Evolutionary conservation across 768 basidiomycete genomes (phyloP).

Genomic region (Xerocomellus chrysenteron): DNA sequence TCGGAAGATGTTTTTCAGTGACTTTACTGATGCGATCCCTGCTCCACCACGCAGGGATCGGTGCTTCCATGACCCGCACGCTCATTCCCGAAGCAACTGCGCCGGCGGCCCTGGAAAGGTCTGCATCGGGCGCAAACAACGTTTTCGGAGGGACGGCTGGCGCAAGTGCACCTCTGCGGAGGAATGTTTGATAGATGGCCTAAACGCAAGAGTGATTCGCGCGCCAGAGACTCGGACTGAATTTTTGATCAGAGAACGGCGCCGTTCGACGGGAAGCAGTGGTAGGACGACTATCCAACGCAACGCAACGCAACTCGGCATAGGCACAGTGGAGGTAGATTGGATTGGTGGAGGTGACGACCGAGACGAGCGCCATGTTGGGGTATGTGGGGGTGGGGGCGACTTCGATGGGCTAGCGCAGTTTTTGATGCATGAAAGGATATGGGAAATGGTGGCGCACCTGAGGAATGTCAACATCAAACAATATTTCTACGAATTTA

Average conservation of each 20-base stretch:
- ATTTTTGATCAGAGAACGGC: conserved; percentile 59
- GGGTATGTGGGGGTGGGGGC: conserved; percentile 49
- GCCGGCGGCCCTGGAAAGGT: too few relatives aligned
- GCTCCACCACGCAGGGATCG: conserved; percentile 50
- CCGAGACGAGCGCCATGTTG: conserved; percentile 59
- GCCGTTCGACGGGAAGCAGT: conserved; percentile 48
- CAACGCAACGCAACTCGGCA: conserved; percentile 55
- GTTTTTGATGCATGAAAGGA: background rate
- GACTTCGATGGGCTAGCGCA: conserved; percentile 46
- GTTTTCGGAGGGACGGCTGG: too few relatives aligned
- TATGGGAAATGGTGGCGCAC: conserved; percentile 30
- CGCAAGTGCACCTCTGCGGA: too few relatives aligned
- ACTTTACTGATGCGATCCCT: conserved; percentile 50
- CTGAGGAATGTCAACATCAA: conserved; percentile 58
- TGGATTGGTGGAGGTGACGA: conserved; percentile 51
- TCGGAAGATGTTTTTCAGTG: conserved; percentile 56
- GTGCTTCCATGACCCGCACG: too few relatives aligned
- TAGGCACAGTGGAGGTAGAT: conserved; percentile 66
- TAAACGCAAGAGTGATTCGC: too few relatives aligned
- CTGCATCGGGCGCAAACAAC: too few relatives aligned
- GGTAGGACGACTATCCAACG: conserved; percentile 41
- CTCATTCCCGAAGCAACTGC: too few relatives aligned
- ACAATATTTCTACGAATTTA: conserved; percentile 62
- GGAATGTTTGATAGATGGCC: too few relatives aligned
- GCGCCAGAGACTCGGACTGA: too few relatives aligned